Base-by-base conservation (phyloP, 83 land plant genomes). In the Thuja plicata region DNA sequence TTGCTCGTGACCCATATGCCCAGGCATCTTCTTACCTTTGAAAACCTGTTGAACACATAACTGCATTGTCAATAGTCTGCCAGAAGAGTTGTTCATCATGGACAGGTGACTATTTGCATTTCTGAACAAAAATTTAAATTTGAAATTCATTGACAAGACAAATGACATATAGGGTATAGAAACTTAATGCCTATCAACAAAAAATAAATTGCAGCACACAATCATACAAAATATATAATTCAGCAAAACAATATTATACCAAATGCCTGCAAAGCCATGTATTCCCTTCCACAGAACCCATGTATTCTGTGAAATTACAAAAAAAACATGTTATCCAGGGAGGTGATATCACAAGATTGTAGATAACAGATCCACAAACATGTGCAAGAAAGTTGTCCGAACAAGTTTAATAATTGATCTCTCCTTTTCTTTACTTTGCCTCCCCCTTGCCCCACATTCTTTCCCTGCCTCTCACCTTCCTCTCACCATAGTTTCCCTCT, bases 21-120 rank as follows among this genome's bases (percentile, higher is more conserved):
- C 99, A 86, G 99, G 92, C 99, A 98, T 98, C 88, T 98, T 97
- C 92, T 94, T 98, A 9, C 97, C 97, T 92, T 97, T 97, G 88
- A 97, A 97, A 24, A 98, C 99, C 99, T 98, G 91, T 88, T 86
- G 55, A 34, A 83, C 86, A 81, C 43, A 86, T 66, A 8, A 87
- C 52, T 45, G 48, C 77, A 62, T 66, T 24, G 57, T 84, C 54
- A 84, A 32, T 43, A 16, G 4, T 48, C 57, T 50, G 35, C 34
- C 48, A 48, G 35, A 83, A 30, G 41, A 41, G 13, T 24, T 81
- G 24, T 24, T n/a, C 50, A 41, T 8, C 30, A 7, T 66, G 35
- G 40, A 13, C 13, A 34, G 79, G 17, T 76, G 17, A 76, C 40
- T 13, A 76, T 11, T 12, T 34, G 38, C 38, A 76, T 76, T 76